Base-by-base conservation (phyloP, 345 rosid species). In the Eucalyptus regnans region DNA sequence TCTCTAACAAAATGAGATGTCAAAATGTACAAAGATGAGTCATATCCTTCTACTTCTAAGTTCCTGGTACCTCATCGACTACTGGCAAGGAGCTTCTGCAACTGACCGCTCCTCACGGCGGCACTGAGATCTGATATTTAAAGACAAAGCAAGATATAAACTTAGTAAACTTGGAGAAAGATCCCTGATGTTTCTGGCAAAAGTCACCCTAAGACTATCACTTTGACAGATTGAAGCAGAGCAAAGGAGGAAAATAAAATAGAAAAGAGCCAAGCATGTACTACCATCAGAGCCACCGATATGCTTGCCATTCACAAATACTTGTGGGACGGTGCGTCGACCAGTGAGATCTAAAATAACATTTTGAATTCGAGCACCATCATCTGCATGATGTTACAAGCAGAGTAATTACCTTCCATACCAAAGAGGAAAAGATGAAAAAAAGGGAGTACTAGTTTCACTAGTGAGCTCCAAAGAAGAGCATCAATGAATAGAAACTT, bases 271-370 rank as follows among this genome's bases (percentile, higher is more conserved):
- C 41, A 12, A 33, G 58, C 76, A 37, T 83, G 88, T 81, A 95
- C 98, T 76, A 96, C 98, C 99, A 90, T 98, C 98, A 81, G 98
- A 96, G 88, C 99, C 99, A 79, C 99, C 98, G 48, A 96, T 90
- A 90, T 96, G 98, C 91, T 97, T 95, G 41, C 99, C 98, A 87
- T 95, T 92, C 52, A 98, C 94, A 91, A 96, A 98, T 20, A 98
- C 94, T 93, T 98, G 99, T 2, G 99, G 99, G 54, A 98, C 97
- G 6, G 99, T 98, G 44, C 92, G 93, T 33, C 93, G 95, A 37
- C 99, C 99, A 7, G 96, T 94, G 50, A 95, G 92, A 86, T 96
- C 96, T 50, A 96, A 92, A 84, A 98, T 93, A 79, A 94, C 97
- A 90, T 91, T 93, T 90, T 95, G 98, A 90, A 97, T 96, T 66